Conservation (phyloP, 2,329 filamentous ascomycete genomes). For the Talaromyces sp. region DNA sequence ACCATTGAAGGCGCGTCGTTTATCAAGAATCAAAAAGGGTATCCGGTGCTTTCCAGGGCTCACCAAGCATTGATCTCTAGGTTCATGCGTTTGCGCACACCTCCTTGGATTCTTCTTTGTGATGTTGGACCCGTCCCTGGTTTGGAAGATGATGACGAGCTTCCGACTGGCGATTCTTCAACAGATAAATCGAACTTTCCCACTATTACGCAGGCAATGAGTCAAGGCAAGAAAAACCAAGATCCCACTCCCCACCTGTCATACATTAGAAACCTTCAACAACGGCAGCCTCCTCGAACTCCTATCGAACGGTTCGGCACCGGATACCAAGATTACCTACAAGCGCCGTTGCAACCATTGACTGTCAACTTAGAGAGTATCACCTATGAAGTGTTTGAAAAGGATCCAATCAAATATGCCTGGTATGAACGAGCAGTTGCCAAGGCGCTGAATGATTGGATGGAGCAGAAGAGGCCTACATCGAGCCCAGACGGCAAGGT, state of each 20-base stretch:
- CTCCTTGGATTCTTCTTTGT: conserved; percentile 58
- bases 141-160: conserved; percentile 25
- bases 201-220: conserved; percentile 61
- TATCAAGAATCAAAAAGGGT: conserved; percentile 55
- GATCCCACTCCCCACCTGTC: conserved; percentile 64
- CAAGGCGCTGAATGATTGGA: conserved; percentile 78
- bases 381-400: conserved; percentile 98
- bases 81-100: conserved; percentile 53
- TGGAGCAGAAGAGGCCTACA: conserved; percentile 64
- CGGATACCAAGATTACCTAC: conserved; percentile 88
- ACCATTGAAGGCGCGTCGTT: conserved; percentile 52
- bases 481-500: conserved; percentile 67
- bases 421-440: conserved; percentile 87
- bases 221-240: conserved; percentile 48
- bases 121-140: conserved; percentile 55
- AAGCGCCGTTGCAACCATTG: conserved; percentile 88
- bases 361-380: conserved; percentile 96
- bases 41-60: conserved; percentile 53
- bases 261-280: conserved; percentile 81
- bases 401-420: conserved; percentile 95
- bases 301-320: conserved; percentile 63
- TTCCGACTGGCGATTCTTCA: conserved; percentile 15
- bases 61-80: conserved; percentile 56
- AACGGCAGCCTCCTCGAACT: conserved; percentile 66
- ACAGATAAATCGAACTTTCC: conserved; percentile 52